Conservation (phyloP, 305 asterid species). For the Petunia hybrid region DNA sequence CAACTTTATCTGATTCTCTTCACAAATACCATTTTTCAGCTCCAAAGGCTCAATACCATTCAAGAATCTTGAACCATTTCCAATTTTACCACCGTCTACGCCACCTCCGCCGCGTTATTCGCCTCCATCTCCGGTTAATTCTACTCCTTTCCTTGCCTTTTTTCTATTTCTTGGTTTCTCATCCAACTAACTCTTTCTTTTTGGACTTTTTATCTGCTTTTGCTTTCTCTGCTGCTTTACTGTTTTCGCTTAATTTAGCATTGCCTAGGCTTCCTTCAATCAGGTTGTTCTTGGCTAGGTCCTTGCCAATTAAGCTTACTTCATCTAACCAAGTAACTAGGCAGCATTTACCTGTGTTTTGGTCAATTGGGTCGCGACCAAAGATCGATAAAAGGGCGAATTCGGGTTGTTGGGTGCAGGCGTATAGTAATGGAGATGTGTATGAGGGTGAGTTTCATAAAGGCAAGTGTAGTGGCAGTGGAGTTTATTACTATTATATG, state of each 20-base stretch:
- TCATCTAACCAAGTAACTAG: constrained; percentile 52
- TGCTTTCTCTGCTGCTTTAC: constrained; percentile 84
- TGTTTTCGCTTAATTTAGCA: constrained; percentile 83
- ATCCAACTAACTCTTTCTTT: constrained; percentile 80
- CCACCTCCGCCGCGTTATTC: constrained; percentile 69
- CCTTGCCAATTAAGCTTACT: constrained; percentile 70
- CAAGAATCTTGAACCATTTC: constrained; percentile 66
- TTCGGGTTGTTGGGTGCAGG: constrained; percentile 84
- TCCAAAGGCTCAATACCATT: constrained; percentile 45
- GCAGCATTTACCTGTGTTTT: constrained; percentile 77
- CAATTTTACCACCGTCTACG: constrained; percentile 76
- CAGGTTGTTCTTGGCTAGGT: constrained; percentile 66
- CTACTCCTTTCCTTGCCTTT: constrained; percentile 81
- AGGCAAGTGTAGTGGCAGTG: constrained; percentile 90
- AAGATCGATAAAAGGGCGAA: constrained; percentile 65
- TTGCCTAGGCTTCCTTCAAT: constrained; percentile 84
- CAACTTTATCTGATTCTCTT: constrained; percentile 61
- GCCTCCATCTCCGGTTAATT: constrained; percentile 72
- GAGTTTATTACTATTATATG: constrained; percentile 93
- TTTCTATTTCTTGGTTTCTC: constrained; percentile 83
- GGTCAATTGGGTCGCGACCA: constrained; percentile 84
- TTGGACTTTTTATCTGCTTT: constrained; percentile 89
- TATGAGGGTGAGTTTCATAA: constrained; percentile 96
- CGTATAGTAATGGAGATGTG: constrained; percentile 87
- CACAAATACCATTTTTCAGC: constrained; percentile 58